These are phyloP conservation scores for Lecanoromycetidae sp. DNA, from an alignment of 2,329 filamentous ascomycete species.

Conservation along the genomic window DNA sequence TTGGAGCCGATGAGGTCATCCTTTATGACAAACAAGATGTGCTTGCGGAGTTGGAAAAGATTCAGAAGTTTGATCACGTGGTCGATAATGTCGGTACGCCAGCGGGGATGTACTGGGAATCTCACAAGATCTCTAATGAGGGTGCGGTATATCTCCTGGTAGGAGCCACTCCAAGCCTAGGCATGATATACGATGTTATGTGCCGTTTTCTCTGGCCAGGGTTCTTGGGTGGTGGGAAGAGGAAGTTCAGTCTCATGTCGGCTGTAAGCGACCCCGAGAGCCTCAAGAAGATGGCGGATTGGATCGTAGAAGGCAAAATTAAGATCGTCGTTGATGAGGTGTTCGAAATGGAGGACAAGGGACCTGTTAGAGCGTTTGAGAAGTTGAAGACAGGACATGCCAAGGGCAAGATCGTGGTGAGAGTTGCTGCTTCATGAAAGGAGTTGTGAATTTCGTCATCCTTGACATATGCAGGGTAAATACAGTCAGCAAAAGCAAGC, in stretches of 20 bases:
- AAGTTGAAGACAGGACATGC: conserved; percentile 44
- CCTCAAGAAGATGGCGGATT: conserved; percentile 17
- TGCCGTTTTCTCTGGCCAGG: conserved; percentile 33
- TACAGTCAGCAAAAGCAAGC: no score
- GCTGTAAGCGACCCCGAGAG: conserved; percentile 16
- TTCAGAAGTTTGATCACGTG: conserved; percentile 39
- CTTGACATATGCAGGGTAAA: no score
- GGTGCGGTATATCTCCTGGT: conserved; percentile 43
- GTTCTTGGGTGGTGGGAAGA: conserved; percentile 39
- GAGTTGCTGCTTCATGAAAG: background rate
- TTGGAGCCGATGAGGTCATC: conserved; percentile 53
- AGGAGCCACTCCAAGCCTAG: conserved; percentile 29
- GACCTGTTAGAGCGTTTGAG: conserved; percentile 43
- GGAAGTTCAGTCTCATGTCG: conserved; percentile 27
- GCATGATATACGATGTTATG: conserved; percentile 24
- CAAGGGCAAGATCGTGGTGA: conserved; percentile 48
- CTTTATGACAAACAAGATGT: conserved; percentile 46
- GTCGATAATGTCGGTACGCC: conserved; percentile 48
- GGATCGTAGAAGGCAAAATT: conserved; percentile 23
- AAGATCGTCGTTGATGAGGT: conserved; percentile 44
- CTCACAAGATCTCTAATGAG: conserved; percentile 39
- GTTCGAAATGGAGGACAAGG: conserved; percentile 39
- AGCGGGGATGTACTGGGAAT: conserved; percentile 40
- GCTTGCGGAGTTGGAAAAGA: conserved; percentile 35
- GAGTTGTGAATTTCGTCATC: no score